These are phyloP conservation scores for Rhizoctonia solani DNA, from an alignment of 1,284 basidiomycete genomes.

Conservation along the genomic window DNA sequence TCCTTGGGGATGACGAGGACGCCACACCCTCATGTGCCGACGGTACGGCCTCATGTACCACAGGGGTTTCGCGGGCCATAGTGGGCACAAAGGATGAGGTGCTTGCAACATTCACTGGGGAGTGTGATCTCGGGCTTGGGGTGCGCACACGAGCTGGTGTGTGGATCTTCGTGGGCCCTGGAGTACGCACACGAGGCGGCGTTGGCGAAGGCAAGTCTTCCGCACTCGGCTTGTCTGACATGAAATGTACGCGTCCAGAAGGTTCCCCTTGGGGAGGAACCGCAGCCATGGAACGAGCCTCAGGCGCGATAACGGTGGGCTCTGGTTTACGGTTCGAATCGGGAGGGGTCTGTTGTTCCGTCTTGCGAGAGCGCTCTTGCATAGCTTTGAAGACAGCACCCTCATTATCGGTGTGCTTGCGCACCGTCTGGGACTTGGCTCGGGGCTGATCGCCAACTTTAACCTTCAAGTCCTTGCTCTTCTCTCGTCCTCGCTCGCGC, in stretches of 20 bases:
- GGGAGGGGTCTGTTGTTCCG: slow-evolving; percentile 2
- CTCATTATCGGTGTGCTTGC: slow-evolving; percentile 25
- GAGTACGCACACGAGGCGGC: slow-evolving; percentile 24
- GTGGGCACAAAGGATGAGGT: slow-evolving; percentile 20
- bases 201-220: slow-evolving; percentile 8
- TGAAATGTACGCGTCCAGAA: slow-evolving; percentile 22
- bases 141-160: slow-evolving; percentile 29
- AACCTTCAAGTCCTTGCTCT: neutral
- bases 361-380: slow-evolving; percentile 21
- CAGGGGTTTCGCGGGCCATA: slow-evolving; percentile 22
- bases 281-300: neutral
- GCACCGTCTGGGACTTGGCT: neutral
- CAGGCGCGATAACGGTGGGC: slow-evolving; percentile 17
- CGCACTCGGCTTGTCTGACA: neutral
- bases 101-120: slow-evolving; percentile 20
- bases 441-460: neutral
- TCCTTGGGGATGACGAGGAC: slow-evolving; percentile 7
- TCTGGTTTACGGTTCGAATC: slow-evolving; percentile 15
- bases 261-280: neutral
- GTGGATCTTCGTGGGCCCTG: slow-evolving; percentile 3
- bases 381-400: slow-evolving; percentile 29
- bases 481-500: slow-evolving; percentile 16
- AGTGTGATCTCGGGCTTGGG: slow-evolving; percentile 32
- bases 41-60: slow-evolving; percentile 11
- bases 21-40: slow-evolving; percentile 22